Evolutionary conservation across 805 yeast genomes (phyloP).

Genomic region (Yarrowia sp.): DNA sequence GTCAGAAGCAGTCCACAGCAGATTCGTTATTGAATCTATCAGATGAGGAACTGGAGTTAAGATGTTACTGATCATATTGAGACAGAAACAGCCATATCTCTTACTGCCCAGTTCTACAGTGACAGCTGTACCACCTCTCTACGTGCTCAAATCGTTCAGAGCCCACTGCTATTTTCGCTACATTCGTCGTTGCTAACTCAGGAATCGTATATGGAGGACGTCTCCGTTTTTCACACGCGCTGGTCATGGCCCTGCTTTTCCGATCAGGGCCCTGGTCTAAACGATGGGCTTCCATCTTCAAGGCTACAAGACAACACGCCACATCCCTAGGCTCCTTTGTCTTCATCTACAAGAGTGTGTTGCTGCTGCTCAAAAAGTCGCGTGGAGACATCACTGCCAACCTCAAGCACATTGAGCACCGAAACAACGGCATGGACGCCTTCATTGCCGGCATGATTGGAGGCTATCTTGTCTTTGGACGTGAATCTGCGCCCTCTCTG

Average conservation of each 20-base stretch:
- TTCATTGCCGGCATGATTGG: conserved; percentile 42
- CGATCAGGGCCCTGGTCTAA: conserved; percentile 48
- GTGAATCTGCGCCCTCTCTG: conserved; percentile 38
- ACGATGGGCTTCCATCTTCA: conserved; percentile 47
- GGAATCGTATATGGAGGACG: conserved; percentile 62
- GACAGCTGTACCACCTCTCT: too few species aligned
- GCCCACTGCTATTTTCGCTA: too few species aligned
- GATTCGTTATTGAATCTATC: too few species aligned
- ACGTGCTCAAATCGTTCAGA: too few species aligned
- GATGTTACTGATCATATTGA: too few species aligned
- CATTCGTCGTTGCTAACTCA: conserved; percentile 20
- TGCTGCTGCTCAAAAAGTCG: conserved; percentile 35
- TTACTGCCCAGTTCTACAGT: too few species aligned
- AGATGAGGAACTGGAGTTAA: too few species aligned
- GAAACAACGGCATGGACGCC: conserved; percentile 31
- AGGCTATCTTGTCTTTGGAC: conserved; percentile 45
- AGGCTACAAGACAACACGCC: conserved; percentile 56
- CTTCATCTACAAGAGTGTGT: conserved; percentile 46
- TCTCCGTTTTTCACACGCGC: conserved; percentile 59
- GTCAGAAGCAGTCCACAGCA: too few species aligned
- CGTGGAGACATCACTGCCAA: conserved; percentile 26
- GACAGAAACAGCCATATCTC: too few species aligned
- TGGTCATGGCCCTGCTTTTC: conserved; percentile 58
- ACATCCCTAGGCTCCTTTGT: conserved; percentile 55
- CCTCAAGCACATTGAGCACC: conserved; percentile 27